phyloP scores from a whole-genome alignment of 345 rosid species.

The Salix dunnii region DNA sequence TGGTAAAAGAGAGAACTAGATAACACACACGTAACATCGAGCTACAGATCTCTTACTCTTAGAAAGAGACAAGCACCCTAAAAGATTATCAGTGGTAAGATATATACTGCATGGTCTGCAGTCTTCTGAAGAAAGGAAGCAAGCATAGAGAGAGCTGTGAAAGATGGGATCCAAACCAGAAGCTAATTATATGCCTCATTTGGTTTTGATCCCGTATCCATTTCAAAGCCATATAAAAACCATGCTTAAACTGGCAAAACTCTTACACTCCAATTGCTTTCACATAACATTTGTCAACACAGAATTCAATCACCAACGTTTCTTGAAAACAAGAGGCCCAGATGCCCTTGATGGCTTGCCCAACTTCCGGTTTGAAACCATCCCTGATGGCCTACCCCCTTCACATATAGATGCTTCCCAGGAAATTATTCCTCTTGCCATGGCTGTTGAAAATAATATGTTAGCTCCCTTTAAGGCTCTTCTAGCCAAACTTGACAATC shows the following conservation, averaged over 20 bases:
- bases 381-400: not conserved
- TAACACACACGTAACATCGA: too few relatives aligned
- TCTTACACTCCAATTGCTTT: not conserved
- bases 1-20: too few relatives aligned
- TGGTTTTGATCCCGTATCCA: not conserved
- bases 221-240: not conserved
- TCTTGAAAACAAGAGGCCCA: not conserved
- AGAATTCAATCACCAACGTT: not conserved
- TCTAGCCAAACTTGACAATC: conserved; percentile 32
- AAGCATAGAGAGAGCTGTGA: not conserved
- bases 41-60: too few relatives aligned
- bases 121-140: too few relatives aligned
- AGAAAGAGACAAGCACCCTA: too few relatives aligned
- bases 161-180: not conserved
- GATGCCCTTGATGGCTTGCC: not conserved
- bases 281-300: not conserved
- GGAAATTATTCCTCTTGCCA: conserved; percentile 32
- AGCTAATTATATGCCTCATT: not conserved
- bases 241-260: not conserved
- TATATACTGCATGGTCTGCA: too few relatives aligned
- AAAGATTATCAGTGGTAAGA: too few relatives aligned
- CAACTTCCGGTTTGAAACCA: not conserved
- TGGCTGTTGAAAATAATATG: conserved; percentile 22
- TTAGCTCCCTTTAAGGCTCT: conserved; percentile 28
- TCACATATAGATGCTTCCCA: conserved; percentile 31